A percentile compares a stretch with the other conserved stretches of the same genome.
Conservation (phyloP, 345 rosid genomes). For the Capsella bursapastoris region DNA sequence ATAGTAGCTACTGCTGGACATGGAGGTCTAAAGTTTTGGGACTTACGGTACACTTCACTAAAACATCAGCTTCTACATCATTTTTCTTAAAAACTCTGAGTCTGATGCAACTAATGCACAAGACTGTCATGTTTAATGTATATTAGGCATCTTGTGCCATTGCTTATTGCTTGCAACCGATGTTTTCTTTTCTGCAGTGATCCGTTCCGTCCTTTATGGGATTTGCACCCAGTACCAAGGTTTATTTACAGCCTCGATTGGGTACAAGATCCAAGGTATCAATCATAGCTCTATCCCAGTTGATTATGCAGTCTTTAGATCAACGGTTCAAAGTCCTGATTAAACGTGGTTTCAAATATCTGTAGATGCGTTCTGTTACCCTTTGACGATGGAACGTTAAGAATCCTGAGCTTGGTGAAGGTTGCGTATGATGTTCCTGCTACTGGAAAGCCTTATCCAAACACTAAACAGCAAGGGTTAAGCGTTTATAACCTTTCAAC, state of each 20-base stretch:
- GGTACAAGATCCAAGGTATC: constrained; percentile 76
- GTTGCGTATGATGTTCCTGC: constrained; percentile 79
- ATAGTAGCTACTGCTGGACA: constrained; percentile 83
- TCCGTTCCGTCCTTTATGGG: constrained; percentile 87
- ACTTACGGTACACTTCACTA: constrained; percentile 62
- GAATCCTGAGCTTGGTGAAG: constrained; percentile 71
- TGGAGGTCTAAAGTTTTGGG: constrained; percentile 92
- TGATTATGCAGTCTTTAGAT: constrained; percentile 24
- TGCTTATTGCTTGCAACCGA: constrained; percentile 25
- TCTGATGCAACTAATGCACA: background rate
- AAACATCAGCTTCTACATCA: constrained; percentile 3
- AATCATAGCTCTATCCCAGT: constrained; percentile 20
- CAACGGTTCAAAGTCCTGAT: constrained; percentile 14
- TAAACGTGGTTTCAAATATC: constrained; percentile 34
- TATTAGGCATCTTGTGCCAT: background rate
- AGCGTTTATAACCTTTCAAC: constrained; percentile 66
- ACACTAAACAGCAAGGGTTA: constrained; percentile 75
- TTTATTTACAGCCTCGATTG: constrained; percentile 79
- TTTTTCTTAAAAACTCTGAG: background rate
- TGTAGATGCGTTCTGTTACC: constrained; percentile 72
- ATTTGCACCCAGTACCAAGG: constrained; percentile 65
- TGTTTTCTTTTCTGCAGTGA: constrained; percentile 59
- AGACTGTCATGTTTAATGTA: background rate
- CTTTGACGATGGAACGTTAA: constrained; percentile 80
- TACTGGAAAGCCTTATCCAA: constrained; percentile 62